Conservation (phyloP, 306 rosid genomes). For the Vigna unguiculata region DNA sequence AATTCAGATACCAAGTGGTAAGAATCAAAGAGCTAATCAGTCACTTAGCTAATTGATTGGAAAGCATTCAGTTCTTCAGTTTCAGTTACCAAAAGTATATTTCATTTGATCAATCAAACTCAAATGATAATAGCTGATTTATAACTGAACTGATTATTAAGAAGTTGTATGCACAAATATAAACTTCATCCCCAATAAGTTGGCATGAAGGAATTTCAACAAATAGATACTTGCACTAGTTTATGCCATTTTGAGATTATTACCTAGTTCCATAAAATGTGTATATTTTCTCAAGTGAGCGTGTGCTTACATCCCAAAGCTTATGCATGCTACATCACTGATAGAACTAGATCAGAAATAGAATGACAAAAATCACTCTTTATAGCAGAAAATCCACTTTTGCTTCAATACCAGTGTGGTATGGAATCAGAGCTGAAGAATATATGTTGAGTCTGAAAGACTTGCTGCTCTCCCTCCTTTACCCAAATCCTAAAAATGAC, state of each 20-base stretch:
- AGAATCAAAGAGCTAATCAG: background rate
- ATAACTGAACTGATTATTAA: background rate
- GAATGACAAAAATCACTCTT: background rate
- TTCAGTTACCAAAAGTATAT: background rate
- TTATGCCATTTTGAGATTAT: background rate
- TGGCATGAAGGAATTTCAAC: background rate
- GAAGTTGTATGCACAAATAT: background rate
- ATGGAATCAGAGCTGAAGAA: background rate
- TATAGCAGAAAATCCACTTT: background rate
- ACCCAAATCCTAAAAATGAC: background rate
- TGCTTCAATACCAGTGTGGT: background rate
- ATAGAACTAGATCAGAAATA: background rate
- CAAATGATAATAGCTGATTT: background rate
- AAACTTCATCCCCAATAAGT: background rate
- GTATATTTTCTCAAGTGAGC: background rate
- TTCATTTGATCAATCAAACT: conserved; percentile 5
- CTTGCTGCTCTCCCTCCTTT: background rate
- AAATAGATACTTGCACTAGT: background rate
- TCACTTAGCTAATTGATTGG: background rate
- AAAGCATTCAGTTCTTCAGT: conserved; percentile 16
- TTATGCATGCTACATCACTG: background rate
- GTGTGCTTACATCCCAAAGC: background rate
- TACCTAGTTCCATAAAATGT: background rate
- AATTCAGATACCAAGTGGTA: background rate
- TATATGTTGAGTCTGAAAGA: background rate